These are phyloP conservation scores for Albophoma yamanashiensis DNA, from an alignment of 2,329 filamentous ascomycete species.

Conservation along the genomic window DNA sequence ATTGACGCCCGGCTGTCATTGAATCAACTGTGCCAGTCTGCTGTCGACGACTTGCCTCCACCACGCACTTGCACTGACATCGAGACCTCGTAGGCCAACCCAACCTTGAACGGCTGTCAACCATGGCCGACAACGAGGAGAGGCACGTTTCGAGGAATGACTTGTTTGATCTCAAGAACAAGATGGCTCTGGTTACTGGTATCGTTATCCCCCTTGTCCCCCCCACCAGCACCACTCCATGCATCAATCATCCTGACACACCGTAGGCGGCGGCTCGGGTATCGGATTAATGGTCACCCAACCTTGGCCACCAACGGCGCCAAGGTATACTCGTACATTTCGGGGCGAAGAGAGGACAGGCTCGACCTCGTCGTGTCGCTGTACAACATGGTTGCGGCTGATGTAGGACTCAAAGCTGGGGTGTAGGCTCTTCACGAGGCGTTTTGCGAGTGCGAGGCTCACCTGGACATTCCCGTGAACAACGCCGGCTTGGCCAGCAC, in stretches of 20 bases:
- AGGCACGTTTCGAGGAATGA: background rate
- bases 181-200: constrained; percentile 35
- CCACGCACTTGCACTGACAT: background rate
- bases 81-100: background rate
- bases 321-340: constrained; percentile 64
- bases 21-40: background rate
- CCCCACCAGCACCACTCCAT: background rate
- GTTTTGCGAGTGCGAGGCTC: constrained; percentile 41
- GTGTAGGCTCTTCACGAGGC: constrained; percentile 47
- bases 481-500: constrained; percentile 5
- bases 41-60: background rate
- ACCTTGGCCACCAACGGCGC: constrained; percentile 56
- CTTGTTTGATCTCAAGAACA: constrained; percentile 31
- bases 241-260: background rate
- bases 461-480: constrained; percentile 44
- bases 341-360: constrained; percentile 52
- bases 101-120: background rate
- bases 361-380: constrained; percentile 48
- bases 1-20: background rate
- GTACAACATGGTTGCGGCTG: constrained; percentile 47
- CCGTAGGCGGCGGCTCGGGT: constrained; percentile 39
- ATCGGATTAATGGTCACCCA: constrained; percentile 61
- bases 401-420: constrained; percentile 52
- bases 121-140: background rate
- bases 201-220: constrained; percentile 2